Evolutionary conservation across 805 yeast genomes (phyloP).

Genomic region (Kodamaea laetipori): DNA sequence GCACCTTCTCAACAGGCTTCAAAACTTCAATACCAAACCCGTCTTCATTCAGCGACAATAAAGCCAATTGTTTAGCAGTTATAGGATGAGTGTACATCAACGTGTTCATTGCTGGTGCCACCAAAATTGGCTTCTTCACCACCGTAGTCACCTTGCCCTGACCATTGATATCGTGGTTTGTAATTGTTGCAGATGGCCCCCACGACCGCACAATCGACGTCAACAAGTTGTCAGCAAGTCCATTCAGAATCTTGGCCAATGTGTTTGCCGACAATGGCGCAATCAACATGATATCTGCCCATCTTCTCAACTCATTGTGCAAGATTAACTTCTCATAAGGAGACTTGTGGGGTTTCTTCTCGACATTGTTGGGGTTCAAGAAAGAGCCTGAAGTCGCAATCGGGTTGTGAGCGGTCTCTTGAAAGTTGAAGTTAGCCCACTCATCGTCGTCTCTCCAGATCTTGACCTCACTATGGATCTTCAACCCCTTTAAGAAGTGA

Average conservation of each 20-base stretch:
- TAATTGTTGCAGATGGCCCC: constrained; percentile 32
- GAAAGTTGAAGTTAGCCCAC: constrained; percentile 58
- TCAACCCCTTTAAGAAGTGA: constrained; percentile 60
- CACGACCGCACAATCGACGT: constrained; percentile 46
- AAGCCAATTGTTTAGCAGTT: constrained; percentile 41
- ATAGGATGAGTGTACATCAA: constrained; percentile 51
- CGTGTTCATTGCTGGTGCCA: constrained; percentile 53
- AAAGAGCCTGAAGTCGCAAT: constrained; percentile 2
- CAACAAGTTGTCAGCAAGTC: constrained; percentile 46
- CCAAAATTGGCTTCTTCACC: constrained; percentile 43
- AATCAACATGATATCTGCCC: constrained; percentile 50
- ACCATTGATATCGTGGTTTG: constrained; percentile 8
- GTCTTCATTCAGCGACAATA: constrained; percentile 36
- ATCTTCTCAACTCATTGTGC: constrained; percentile 46
- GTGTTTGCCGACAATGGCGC: constrained; percentile 51
- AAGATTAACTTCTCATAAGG: constrained; percentile 41
- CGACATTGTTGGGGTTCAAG: constrained; percentile 10
- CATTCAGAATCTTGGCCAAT: constrained; percentile 46
- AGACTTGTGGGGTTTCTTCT: constrained; percentile 28
- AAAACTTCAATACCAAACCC: constrained; percentile 47
- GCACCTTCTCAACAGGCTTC: constrained; percentile 49
- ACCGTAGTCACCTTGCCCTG: constrained; percentile 2
- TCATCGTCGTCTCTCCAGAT: constrained; percentile 95
- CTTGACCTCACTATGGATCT: constrained; percentile 66
- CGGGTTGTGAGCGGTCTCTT: constrained; percentile 15